Evolutionary conservation across 2,329 filamentous ascomycete genomes (phyloP), one percentile per base, ranked within the genome.

Genomic region (Xylariaceae sp.): DNA sequence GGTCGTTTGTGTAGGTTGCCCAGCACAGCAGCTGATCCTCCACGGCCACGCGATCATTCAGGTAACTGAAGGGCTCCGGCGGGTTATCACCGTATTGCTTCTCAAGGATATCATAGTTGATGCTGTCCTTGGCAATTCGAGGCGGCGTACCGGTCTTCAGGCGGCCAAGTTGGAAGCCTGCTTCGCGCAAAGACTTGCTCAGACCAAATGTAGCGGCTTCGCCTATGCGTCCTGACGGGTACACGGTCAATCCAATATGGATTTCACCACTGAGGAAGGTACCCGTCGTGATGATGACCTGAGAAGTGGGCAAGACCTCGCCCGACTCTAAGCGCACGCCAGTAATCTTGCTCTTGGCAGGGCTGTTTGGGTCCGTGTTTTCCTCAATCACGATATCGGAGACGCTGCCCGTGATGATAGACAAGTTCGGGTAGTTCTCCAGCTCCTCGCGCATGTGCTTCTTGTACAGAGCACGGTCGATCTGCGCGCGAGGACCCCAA

Each of bases 231-330:
- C 94, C 94, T 0, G 94, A 89, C 0, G 94, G 92, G 70, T 85
- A 96, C 2, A 82, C 83, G 56, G 96, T 83, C 6, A 97, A 77
- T 0, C 92, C 94, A 62, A 99, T 95, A 69, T 99, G 94, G 63
- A 99, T 99, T 74, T 99, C 94, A 15, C 92, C 94, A 9, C 93
- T 89, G 4, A 99, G 76, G 70, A 99, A 99, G 0, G 94, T 99
- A 0, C 94, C 94, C 0, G 94, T 99, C 0, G 94, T 97, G 67
- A 99, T 97, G 23, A 99, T 84, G 42, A 97, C 92, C 62, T 88
- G 87, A 51, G 82, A 85, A 0, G 93, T 90, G 1, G 86, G 82
- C 64, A 99, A 83, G 13, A 96, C 78, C 72, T 95, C 88, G 35
- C 94, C 94, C 51, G 89, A 90, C 72, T 97, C 93, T 39, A 99